Evolutionary conservation across 2,329 filamentous ascomycete species (phyloP).

Genomic region (Curvularia hawaiiensis): DNA sequence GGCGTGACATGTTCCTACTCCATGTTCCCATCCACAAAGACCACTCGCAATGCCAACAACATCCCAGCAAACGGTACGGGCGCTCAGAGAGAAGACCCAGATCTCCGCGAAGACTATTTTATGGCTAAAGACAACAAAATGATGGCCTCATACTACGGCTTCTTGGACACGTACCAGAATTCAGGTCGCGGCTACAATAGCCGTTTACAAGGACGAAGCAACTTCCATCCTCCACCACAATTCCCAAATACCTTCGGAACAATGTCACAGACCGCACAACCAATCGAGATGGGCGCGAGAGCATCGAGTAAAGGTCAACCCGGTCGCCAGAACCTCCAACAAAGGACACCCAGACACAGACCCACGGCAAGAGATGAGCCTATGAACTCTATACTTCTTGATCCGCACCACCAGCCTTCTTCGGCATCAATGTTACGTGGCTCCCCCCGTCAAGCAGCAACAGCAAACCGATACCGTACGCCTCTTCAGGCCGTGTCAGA

Average conservation of each 20-base stretch:
- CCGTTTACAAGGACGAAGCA: slow-evolving; percentile 26
- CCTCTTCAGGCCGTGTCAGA: slow-evolving; percentile 32
- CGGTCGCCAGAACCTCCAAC: slow-evolving; percentile 28
- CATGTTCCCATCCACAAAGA: slow-evolving; percentile 95
- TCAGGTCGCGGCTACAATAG: slow-evolving; percentile 43
- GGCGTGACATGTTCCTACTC: slow-evolving; percentile 98
- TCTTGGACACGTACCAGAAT: slow-evolving; percentile 80
- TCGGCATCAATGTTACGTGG: slow-evolving; percentile 53
- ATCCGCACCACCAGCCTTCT: slow-evolving; percentile 75
- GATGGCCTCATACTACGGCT: slow-evolving; percentile 95
- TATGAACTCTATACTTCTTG: slow-evolving; percentile 74
- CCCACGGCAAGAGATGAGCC: slow-evolving; percentile 56
- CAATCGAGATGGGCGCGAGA: slow-evolving; percentile 49
- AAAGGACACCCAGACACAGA: slow-evolving; percentile 31
- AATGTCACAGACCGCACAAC: slow-evolving; percentile 55
- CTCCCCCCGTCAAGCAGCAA: slow-evolving; percentile 55
- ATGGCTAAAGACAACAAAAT: slow-evolving; percentile 96
- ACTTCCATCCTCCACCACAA: slow-evolving; percentile 75
- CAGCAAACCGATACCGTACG: slow-evolving; percentile 52
- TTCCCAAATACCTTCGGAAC: slow-evolving; percentile 69
- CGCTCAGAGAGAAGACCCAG: slow-evolving; percentile 55
- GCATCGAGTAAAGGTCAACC: slow-evolving; percentile 36
- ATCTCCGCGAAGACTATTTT: slow-evolving; percentile 87
- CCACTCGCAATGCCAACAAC: slow-evolving; percentile 58
- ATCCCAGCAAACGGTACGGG: slow-evolving; percentile 47